Evolutionary conservation across 768 basidiomycete species (phyloP).

Genomic region (Pulveroboletus sp.): DNA sequence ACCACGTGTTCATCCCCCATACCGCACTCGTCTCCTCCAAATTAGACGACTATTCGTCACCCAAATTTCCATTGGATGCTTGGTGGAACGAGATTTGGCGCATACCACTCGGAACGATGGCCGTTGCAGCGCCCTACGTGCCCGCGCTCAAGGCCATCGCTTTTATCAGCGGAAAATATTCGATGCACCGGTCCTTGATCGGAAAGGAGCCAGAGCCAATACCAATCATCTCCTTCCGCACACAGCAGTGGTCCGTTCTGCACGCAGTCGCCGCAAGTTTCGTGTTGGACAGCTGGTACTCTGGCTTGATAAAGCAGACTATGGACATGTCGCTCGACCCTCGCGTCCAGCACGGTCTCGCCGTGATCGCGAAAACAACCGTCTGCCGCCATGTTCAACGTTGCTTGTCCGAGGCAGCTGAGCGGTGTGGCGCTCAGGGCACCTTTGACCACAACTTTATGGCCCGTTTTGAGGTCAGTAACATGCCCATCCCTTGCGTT

Average conservation of each 20-base stretch:
- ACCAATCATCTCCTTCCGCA: slow-evolving; percentile 61
- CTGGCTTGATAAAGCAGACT: slow-evolving; percentile 34
- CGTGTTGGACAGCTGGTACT: slow-evolving; percentile 51
- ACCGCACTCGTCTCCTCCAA: slow-evolving; percentile 26
- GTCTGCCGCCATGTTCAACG: slow-evolving; percentile 54
- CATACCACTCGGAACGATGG: slow-evolving; percentile 52
- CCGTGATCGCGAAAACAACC: slow-evolving; percentile 55
- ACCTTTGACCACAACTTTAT: slow-evolving; percentile 64
- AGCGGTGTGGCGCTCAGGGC: slow-evolving; percentile 66
- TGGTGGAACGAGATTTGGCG: slow-evolving; percentile 60
- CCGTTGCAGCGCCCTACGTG: slow-evolving; percentile 48
- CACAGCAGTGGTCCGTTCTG: slow-evolving; percentile 60
- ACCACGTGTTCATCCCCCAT: slow-evolving; percentile 50
- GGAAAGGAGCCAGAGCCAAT: slow-evolving; percentile 41
- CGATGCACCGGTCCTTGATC: slow-evolving; percentile 49
- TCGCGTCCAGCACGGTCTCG: slow-evolving; percentile 53
- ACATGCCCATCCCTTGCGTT: slow-evolving; percentile 3
- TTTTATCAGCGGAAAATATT: slow-evolving; percentile 57
- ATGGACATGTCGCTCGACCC: slow-evolving; percentile 39
- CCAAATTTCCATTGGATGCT: slow-evolving; percentile 41
- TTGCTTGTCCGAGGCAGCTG: slow-evolving; percentile 50
- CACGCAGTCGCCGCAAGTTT: slow-evolving; percentile 50
- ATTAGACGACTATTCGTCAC: slow-evolving; percentile 33
- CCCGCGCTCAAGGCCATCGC: slow-evolving; percentile 52
- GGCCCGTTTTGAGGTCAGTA: slow-evolving; percentile 48